Conservation (phyloP, 139 green algal species). For the Pedinophyceae sp. region DNA sequence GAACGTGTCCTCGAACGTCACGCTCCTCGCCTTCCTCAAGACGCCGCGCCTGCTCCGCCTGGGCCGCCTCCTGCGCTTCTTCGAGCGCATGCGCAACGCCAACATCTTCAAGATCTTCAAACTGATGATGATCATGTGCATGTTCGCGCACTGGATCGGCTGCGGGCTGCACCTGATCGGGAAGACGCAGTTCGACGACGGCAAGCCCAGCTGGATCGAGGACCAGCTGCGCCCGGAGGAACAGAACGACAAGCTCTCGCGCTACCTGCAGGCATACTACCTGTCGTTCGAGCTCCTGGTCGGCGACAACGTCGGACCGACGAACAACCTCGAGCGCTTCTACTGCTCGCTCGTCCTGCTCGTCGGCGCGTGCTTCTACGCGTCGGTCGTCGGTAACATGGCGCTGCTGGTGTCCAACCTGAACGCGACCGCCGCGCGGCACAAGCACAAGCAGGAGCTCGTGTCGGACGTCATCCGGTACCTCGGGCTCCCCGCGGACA, state of each 20-base stretch:
- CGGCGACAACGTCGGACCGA: slow-evolving; percentile 29
- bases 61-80: slow-evolving; percentile 31
- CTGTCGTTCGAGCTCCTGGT: slow-evolving; percentile 32
- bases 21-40: slow-evolving; percentile 8
- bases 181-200: background rate
- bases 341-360: slow-evolving; percentile 27
- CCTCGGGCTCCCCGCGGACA: slow-evolving; percentile 15
- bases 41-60: slow-evolving; percentile 39
- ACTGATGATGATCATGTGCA: slow-evolving; percentile 32
- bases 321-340: slow-evolving; percentile 28
- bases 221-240: too few species aligned
- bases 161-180: slow-evolving; percentile 26
- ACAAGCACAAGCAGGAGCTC: slow-evolving; percentile 43
- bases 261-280: slow-evolving; percentile 20
- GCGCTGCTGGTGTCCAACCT: slow-evolving; percentile 42
- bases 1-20: slow-evolving; percentile 7
- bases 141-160: slow-evolving; percentile 36
- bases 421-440: slow-evolving; percentile 29
- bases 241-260: background rate
- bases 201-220: background rate
- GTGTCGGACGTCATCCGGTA: slow-evolving; percentile 35
- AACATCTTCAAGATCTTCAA: slow-evolving; percentile 34
- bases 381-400: slow-evolving; percentile 37
- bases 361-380: slow-evolving; percentile 41
- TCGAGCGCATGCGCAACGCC: slow-evolving; percentile 42